phyloP scores from a whole-genome alignment of 2,329 filamentous ascomycete species.

The Fusarium bulbicola region DNA sequence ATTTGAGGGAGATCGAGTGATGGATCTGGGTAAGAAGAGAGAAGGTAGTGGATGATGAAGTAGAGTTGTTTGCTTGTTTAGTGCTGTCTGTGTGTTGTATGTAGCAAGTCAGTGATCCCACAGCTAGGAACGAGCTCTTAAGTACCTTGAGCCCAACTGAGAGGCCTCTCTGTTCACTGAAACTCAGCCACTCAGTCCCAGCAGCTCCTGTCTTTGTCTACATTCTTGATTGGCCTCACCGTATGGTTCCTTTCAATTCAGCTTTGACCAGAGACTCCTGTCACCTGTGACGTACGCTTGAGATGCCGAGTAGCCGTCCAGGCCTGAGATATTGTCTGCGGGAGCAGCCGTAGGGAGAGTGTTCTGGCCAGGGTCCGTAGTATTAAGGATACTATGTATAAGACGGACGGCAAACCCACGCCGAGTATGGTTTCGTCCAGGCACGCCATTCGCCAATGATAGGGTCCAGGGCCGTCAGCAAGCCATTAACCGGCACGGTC shows the following conservation, averaged over 20 bases:
- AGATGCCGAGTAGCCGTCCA: conserved; percentile 34
- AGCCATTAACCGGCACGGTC: conserved; percentile 38
- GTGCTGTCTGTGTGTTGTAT: conserved; percentile 9
- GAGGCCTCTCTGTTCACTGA: conserved; percentile 14
- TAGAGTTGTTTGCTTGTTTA: conserved; percentile 21
- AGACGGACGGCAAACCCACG: conserved; percentile 28
- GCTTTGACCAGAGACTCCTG: background rate
- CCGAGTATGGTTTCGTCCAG: conserved; percentile 27
- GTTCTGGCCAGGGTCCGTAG: conserved; percentile 9
- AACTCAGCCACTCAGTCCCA: conserved; percentile 11
- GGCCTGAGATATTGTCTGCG: conserved; percentile 3
- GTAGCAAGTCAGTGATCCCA: conserved; percentile 18
- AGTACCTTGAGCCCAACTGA: conserved; percentile 24
- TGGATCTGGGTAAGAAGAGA: background rate
- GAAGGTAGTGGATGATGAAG: conserved; percentile 7
- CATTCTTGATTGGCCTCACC: conserved; percentile 14
- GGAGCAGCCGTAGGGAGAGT: conserved; percentile 20
- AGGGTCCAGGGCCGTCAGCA: conserved; percentile 1
- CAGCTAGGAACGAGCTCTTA: conserved; percentile 23
- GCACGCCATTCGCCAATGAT: conserved; percentile 21
- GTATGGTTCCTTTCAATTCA: background rate
- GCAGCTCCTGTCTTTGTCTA: background rate
- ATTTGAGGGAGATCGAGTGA: background rate
- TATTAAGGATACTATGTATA: background rate
- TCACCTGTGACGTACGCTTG: conserved; percentile 26